A percentile compares a stretch with the other conserved stretches of the same genome.
phyloP scores from a whole-genome alignment of 202 grass and related monocot species.

The Schoenoplectus tabernaemontani region DNA sequence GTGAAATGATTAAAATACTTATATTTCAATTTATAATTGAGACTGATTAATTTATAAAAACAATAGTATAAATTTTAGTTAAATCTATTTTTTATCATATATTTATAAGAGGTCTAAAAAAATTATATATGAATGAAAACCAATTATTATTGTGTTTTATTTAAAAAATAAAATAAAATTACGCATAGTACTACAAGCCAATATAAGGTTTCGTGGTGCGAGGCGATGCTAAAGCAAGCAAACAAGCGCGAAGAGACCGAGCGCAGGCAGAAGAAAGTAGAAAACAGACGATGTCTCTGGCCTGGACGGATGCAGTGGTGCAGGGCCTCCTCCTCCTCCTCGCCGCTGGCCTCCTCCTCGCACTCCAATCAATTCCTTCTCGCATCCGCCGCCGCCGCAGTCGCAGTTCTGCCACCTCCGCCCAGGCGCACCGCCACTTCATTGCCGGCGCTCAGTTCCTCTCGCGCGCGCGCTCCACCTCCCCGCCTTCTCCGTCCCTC shows the following conservation, averaged over 20 bases:
- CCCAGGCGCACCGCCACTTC: slow-evolving; percentile 67
- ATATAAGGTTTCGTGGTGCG: too few relatives aligned
- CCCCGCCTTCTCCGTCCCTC: slow-evolving; percentile 33
- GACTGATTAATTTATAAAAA: too few relatives aligned
- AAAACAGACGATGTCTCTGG: background rate
- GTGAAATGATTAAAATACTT: too few relatives aligned
- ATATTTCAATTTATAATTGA: too few relatives aligned
- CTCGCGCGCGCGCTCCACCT: slow-evolving; percentile 46
- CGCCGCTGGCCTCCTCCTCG: slow-evolving; percentile 44
- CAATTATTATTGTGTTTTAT: too few relatives aligned
- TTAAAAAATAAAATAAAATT: too few relatives aligned
- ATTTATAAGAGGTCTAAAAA: too few relatives aligned
- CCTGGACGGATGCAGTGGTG: slow-evolving; percentile 41
- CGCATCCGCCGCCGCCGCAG: slow-evolving; percentile 38
- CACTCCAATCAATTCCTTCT: slow-evolving; percentile 54
- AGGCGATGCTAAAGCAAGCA: background rate
- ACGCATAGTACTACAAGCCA: too few relatives aligned
- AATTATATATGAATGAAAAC: too few relatives aligned
- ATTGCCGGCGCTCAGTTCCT: slow-evolving; percentile 64
- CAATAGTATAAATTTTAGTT: too few relatives aligned
- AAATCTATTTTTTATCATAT: too few relatives aligned
- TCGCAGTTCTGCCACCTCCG: slow-evolving; percentile 21
- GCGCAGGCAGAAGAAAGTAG: too few relatives aligned
- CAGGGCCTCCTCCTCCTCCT: slow-evolving; percentile 57
- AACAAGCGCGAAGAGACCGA: background rate